Base-by-base conservation (phyloP, 371 early-diverging fungal species). In the Amoeboradix gromovi region DNA sequence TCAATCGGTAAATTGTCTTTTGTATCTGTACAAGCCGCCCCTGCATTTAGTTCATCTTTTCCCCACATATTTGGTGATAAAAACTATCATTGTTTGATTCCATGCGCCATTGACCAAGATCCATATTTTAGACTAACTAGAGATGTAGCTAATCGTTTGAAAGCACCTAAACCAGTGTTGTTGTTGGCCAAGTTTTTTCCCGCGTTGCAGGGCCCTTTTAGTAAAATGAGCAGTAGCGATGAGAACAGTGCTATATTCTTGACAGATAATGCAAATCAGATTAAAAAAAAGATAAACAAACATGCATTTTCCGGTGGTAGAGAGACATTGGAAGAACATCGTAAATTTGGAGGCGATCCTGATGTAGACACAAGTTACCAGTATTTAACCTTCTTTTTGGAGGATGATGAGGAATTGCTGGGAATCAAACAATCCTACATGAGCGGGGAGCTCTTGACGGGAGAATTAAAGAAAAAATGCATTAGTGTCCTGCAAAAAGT, bases 81-180 rank as follows among this genome's bases (percentile, higher is more conserved):
- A 67, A 90, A 93, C 73, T 85, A 90, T 69, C 94, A 93, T 12
- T 94, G 94, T 77, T 78, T 99, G 76, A 95, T 99, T 74, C 98
- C 98, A 28, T 91, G 92, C 76, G 98, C 97, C 66, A 95, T 99
- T 73, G 99, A 99, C 77, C 99, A 99, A 82, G 99, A 99, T 74
- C 99, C 99, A 70, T 99, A 95, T 81, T 99, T 99, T 85, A 88
- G 99, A 66, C 78, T 99, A 70, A 96, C 98, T 0, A 85, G 99
- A 73, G 98, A 99, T 80, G 94, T 96, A 22, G 89, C 98, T 28
- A 82, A 82, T 70, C 84, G 82, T 71, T 82, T 99, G 67, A 92
- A 94, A 80, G 91, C 92, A 79, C 91, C 86, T 67, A 99, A 99
- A 78, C 98, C 99, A 1, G 78, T 89, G 12, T 78, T 95, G 65